phyloP scores from a whole-genome alignment of 1,284 basidiomycete genomes.

The Microbotryum saponariae region DNA sequence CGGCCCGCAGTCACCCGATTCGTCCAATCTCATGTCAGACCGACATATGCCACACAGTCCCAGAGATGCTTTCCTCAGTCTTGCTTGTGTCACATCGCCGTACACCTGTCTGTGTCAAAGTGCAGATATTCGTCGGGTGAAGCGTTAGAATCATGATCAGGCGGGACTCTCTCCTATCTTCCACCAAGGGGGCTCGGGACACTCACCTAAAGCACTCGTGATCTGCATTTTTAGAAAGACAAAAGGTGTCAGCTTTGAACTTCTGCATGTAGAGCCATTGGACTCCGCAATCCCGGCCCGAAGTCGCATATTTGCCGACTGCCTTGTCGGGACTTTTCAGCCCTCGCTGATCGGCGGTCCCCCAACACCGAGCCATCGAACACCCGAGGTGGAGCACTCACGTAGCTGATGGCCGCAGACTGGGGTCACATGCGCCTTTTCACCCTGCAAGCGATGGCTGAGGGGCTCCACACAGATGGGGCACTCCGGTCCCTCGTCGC shows the following conservation, averaged over 20 bases:
- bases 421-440: constrained; percentile 93
- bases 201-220: constrained; percentile 26
- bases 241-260: neutral
- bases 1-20: constrained; percentile 49
- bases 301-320: neutral
- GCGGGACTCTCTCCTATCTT: no score
- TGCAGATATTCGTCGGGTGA: constrained; percentile 43
- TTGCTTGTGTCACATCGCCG: constrained; percentile 50
- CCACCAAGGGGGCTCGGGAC: neutral
- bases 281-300: neutral
- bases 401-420: constrained; percentile 94
- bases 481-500: constrained; percentile 72
- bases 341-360: no score
- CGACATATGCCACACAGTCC: constrained; percentile 96
- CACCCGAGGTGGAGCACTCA: constrained; percentile 18
- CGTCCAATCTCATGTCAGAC: constrained; percentile 84
- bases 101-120: constrained; percentile 89
- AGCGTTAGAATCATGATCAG: neutral
- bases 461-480: constrained; percentile 86
- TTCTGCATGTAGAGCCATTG: no score
- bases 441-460: constrained; percentile 67
- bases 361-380: constrained; percentile 4
- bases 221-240: constrained; percentile 7
- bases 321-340: no score
- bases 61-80: constrained; percentile 59